These are phyloP conservation scores for Pleurotus pulmonarius DNA, from an alignment of 768 basidiomycete species.

Conservation along the genomic window DNA sequence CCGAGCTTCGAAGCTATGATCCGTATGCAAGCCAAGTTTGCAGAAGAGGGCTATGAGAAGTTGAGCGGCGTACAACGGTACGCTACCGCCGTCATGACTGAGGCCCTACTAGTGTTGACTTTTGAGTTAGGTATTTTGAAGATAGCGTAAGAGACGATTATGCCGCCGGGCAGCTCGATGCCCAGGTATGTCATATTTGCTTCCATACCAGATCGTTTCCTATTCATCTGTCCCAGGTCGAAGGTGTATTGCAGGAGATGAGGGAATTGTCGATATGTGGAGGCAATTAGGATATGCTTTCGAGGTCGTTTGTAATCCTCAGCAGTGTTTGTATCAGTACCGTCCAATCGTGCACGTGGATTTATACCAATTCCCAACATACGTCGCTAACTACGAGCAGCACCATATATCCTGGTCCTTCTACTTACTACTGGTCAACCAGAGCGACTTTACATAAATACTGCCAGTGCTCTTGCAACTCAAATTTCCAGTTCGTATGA, in stretches of 20 bases:
- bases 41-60: slow-evolving; percentile 97
- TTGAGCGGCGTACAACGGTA: slow-evolving; percentile 47
- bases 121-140: slow-evolving; percentile 67
- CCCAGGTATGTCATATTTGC: slow-evolving; percentile 55
- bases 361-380: no score
- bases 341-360: no score
- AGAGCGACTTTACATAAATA: no score
- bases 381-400: no score
- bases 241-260: slow-evolving; percentile 96
- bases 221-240: slow-evolving; percentile 55
- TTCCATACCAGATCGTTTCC: not conserved
- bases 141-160: slow-evolving; percentile 94
- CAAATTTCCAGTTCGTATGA: no score
- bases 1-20: slow-evolving; percentile 99
- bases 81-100: not conserved
- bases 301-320: no score
- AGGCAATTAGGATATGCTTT: slow-evolving; percentile 27
- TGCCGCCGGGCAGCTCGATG: slow-evolving; percentile 92
- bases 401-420: no score
- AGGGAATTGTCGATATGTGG: slow-evolving; percentile 93
- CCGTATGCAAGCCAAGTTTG: slow-evolving; percentile 95
- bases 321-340: no score
- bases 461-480: no score
- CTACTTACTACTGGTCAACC: no score
- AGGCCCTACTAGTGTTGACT: no score